Base-by-base conservation (phyloP, 305 asterid genomes). In the Rubia peregrina region DNA sequence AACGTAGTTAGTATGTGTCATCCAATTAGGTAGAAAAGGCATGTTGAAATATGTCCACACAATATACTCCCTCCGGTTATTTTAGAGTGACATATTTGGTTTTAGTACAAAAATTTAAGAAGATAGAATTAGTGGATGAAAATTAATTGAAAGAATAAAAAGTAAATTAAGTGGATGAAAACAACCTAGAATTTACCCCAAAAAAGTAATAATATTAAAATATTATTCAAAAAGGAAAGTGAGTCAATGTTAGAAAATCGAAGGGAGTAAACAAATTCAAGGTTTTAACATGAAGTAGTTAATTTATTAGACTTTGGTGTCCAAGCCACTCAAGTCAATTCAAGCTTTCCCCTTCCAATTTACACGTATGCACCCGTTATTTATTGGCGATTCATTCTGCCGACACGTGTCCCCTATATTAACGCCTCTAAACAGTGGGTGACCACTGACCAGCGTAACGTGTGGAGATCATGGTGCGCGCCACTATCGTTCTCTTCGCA, bases 311-410 rank as follows among this genome's bases (percentile, higher is more conserved):
- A 61, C 40, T 30, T 61, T 61, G 43, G 66, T 36, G 26, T 57
- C 62, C 62, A 57, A 9, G 33, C 62, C 26, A 57, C 62, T 21
- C 62, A 21, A 57, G 62, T 57, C 62, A 57, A 57, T 57, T 57
- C 33, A 57, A 57, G n/a, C 62, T 33, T 57, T 57, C 21, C 19
- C 33, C 62, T 16, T 51, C 57, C 57, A 51, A 51, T 4, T 0
- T 51, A 51, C 57, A 51, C 57, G 57, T 51, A 51, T 16, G 57
- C 16, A 21, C 57, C 22, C 21, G 5, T 51, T 6, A 51, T 51
- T 51, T 51, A 51, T 51, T 51, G 57, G 21, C 57, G 14, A 49
- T 49, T 46, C 56, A 8, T 2, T 16, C 57, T 9, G 22, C 57
- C 57, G 57, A 51, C 57, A 51, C 57, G 57, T 51, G 57, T 51